Percentiles rank a stretch among this genome's conserved stretches.
phyloP scores from a whole-genome alignment of 1,139 yeast species.

The Nakaseomyces sp. region DNA sequence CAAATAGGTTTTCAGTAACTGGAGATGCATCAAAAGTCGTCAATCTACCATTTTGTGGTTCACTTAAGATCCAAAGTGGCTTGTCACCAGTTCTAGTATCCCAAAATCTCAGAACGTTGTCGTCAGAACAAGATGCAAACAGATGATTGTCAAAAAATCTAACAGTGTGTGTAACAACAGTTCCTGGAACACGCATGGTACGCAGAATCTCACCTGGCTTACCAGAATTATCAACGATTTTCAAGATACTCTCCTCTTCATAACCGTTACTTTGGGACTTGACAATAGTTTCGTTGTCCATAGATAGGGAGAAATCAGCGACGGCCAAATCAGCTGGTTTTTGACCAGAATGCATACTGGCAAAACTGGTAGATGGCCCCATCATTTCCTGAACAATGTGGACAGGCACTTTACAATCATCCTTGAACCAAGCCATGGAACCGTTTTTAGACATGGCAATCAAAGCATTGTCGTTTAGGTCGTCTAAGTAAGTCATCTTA shows the following conservation, averaged over 20 bases:
- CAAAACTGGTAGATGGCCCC: constrained; percentile 27
- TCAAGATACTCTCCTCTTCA: constrained; percentile 21
- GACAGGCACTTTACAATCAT: constrained; percentile 26
- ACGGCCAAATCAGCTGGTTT: constrained; percentile 16
- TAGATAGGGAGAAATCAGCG: constrained; percentile 27
- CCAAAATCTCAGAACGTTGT: constrained; percentile 28
- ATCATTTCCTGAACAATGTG: constrained; percentile 28
- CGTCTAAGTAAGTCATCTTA: constrained; percentile 20
- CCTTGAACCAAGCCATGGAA: constrained; percentile 30
- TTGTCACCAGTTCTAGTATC: constrained; percentile 26
- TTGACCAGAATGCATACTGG: constrained; percentile 24
- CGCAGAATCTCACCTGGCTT: constrained; percentile 26
- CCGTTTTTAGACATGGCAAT: constrained; percentile 29
- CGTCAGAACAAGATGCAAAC: constrained; percentile 29
- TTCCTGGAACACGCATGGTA: constrained; percentile 24
- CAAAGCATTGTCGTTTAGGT: constrained; percentile 17
- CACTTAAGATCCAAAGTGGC: constrained; percentile 22
- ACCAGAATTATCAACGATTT: constrained; percentile 27
- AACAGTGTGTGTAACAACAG: constrained; percentile 26
- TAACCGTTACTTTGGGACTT: constrained; percentile 26
- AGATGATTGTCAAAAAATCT: constrained; percentile 28
- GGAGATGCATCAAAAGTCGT: constrained; percentile 26
- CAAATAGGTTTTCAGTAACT: constrained; percentile 24
- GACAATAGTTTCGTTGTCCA: constrained; percentile 23
- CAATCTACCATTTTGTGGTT: constrained; percentile 24